A percentile compares a stretch with the other conserved stretches of the same genome.
These are phyloP conservation scores for Scenedesmus sp. DNA, from an alignment of 163 green algal species.

Conservation along the genomic window DNA sequence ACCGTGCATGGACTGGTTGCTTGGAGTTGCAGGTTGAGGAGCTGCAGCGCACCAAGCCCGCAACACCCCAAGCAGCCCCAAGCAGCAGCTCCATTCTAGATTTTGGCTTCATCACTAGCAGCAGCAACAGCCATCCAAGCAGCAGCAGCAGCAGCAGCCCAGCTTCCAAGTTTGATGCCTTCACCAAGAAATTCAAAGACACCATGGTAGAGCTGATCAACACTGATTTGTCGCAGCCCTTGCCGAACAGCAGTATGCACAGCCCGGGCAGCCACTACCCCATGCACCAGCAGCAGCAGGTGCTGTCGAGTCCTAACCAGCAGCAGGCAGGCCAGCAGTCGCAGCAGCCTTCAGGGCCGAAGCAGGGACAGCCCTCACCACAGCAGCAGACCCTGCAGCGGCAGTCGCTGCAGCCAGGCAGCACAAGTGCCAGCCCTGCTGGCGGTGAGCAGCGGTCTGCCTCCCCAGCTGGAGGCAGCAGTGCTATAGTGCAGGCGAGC, in stretches of 20 bases:
- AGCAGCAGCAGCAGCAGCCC: constrained; percentile 13
- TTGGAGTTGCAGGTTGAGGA: constrained; percentile 58
- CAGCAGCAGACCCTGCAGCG: background rate
- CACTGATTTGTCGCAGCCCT: constrained; percentile 42
- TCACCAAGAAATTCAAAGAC: constrained; percentile 48
- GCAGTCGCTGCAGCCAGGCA: constrained; percentile 3
- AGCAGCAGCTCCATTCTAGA: constrained; percentile 29
- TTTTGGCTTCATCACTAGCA: constrained; percentile 17
- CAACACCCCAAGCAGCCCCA: background rate
- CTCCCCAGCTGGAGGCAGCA: background rate
- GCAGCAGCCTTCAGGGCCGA: background rate
- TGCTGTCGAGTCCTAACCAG: background rate
- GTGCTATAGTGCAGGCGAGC: background rate
- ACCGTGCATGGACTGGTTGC: constrained; percentile 9
- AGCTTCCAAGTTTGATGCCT: constrained; percentile 39
- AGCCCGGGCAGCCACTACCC: background rate
- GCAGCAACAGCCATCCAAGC: background rate
- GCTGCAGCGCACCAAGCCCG: constrained; percentile 53
- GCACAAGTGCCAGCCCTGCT: background rate
- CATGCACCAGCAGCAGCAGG: background rate
- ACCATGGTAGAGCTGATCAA: constrained; percentile 55
- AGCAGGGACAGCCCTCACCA: background rate
- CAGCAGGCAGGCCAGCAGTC: background rate
- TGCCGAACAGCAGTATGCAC: background rate
- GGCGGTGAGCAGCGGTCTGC: background rate